Evolutionary conservation across 805 yeast species (phyloP).

Genomic region (Brettanomyces sp.): DNA sequence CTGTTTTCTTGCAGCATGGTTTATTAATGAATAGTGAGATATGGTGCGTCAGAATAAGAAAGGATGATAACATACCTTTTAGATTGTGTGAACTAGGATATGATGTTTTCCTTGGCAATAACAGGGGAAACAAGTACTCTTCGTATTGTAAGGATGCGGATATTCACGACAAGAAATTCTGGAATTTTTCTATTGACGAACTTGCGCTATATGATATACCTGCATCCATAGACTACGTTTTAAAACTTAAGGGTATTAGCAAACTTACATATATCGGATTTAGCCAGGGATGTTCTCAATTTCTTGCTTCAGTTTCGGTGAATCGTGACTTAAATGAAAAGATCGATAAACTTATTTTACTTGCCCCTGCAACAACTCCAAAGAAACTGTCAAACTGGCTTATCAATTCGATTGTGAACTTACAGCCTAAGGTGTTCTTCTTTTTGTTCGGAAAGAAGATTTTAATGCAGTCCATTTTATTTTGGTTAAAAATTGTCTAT

Average conservation of each 20-base stretch:
- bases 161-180: slow-evolving; percentile 41
- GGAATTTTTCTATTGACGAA: slow-evolving; percentile 92
- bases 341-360: slow-evolving; percentile 39
- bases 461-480: slow-evolving; percentile 46
- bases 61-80: slow-evolving; percentile 55
- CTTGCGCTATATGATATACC: slow-evolving; percentile 91
- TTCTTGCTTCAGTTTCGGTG: slow-evolving; percentile 72
- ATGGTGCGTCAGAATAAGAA: slow-evolving; percentile 35
- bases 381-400: slow-evolving; percentile 70
- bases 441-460: slow-evolving; percentile 67
- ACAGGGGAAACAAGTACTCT: slow-evolving; percentile 88
- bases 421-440: slow-evolving; percentile 68
- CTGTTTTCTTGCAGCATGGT: slow-evolving; percentile 87
- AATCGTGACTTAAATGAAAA: slow-evolving; percentile 58
- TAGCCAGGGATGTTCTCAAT: slow-evolving; percentile 93
- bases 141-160: slow-evolving; percentile 55
- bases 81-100: slow-evolving; percentile 70
- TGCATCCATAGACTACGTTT: slow-evolving; percentile 65
- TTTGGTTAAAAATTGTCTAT: slow-evolving; percentile 72
- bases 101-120: slow-evolving; percentile 93
- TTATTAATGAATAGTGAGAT: slow-evolving; percentile 81
- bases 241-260: slow-evolving; percentile 36
- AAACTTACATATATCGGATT: slow-evolving; percentile 74
- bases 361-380: slow-evolving; percentile 93
- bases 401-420: slow-evolving; percentile 65